phyloP scores from a whole-genome alignment of 2,329 filamentous ascomycete species.

The Fusarium piperis region DNA sequence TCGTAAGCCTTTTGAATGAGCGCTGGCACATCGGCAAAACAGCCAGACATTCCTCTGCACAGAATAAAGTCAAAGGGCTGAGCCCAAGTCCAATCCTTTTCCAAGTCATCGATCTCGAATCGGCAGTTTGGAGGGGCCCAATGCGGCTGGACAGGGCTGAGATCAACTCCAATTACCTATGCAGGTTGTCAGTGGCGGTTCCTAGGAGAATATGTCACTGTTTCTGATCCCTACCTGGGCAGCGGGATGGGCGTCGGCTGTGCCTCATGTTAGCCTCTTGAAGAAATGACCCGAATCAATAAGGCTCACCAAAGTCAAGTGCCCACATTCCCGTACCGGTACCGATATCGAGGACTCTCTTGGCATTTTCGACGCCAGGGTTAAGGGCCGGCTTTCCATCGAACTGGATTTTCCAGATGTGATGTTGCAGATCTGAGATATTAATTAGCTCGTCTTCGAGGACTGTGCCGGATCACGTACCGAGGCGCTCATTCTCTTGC shows the following conservation, averaged over 20 bases:
- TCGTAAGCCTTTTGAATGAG: constrained; percentile 36
- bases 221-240: constrained; percentile 6
- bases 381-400: constrained; percentile 19
- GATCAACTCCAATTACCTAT: constrained; percentile 32
- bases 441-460: neutral
- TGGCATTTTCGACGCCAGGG: constrained; percentile 20
- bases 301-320: constrained; percentile 34
- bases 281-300: neutral
- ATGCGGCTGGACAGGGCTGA: constrained; percentile 32
- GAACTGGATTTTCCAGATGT: constrained; percentile 26
- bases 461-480: neutral
- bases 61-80: constrained; percentile 40
- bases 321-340: constrained; percentile 43
- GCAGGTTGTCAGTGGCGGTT: neutral
- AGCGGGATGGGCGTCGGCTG: constrained; percentile 26
- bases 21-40: constrained; percentile 28
- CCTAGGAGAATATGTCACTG: neutral
- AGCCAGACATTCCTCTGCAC: constrained; percentile 30
- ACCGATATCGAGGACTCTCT: constrained; percentile 40
- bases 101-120: constrained; percentile 40
- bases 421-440: constrained; percentile 21
- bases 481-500: constrained; percentile 30
- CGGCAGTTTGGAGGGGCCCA: constrained; percentile 36
- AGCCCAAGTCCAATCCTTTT: constrained; percentile 39
- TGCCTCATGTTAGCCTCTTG: neutral